A percentile compares a stretch with the other conserved stretches of the same genome.
These are phyloP conservation scores for Penicillium riverlandense DNA, from an alignment of 495 filamentous ascomycete genomes.

Conservation along the genomic window DNA sequence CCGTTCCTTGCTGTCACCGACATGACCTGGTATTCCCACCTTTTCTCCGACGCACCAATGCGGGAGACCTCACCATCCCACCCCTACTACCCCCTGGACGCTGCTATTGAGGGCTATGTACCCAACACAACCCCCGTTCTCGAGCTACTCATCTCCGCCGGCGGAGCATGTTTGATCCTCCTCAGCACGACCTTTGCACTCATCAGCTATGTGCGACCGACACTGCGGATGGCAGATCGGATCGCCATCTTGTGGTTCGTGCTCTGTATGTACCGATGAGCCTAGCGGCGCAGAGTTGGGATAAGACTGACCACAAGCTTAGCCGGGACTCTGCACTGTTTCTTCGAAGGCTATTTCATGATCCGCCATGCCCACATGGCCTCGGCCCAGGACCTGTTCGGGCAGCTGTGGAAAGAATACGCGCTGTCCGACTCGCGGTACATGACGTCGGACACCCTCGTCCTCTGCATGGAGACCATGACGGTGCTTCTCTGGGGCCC, in stretches of 20 bases:
- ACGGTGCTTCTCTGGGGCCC: constrained; percentile 75
- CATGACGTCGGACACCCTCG: constrained; percentile 68
- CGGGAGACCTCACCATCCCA: constrained; percentile 31
- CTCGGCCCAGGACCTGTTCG: constrained; percentile 54
- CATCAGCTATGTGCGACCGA: constrained; percentile 38
- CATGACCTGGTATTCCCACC: too few species aligned
- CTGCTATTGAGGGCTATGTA: constrained; percentile 52
- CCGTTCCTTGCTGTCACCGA: too few species aligned
- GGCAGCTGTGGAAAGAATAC: constrained; percentile 88
- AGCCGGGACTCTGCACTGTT: constrained; percentile 65
- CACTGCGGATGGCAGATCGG: constrained; percentile 42
- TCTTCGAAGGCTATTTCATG: constrained; percentile 84
- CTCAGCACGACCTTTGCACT: constrained; percentile 43
- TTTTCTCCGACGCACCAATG: constrained; percentile 7
- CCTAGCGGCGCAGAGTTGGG: not conserved
- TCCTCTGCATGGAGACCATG: constrained; percentile 77
- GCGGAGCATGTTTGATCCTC: constrained; percentile 40
- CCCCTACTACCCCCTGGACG: constrained; percentile 66
- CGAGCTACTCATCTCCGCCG: constrained; percentile 47
- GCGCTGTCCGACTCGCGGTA: constrained; percentile 77
- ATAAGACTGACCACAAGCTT: constrained; percentile 2
- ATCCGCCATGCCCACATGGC: constrained; percentile 56
- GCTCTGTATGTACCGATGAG: constrained; percentile 37
- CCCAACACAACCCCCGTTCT: constrained; percentile 51
- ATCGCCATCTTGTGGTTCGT: constrained; percentile 62